A percentile compares a stretch with the other conserved stretches of the same genome.
Evolutionary conservation across 2,329 filamentous ascomycete species (phyloP).

Genomic region (Aspergillus novofumigatus): DNA sequence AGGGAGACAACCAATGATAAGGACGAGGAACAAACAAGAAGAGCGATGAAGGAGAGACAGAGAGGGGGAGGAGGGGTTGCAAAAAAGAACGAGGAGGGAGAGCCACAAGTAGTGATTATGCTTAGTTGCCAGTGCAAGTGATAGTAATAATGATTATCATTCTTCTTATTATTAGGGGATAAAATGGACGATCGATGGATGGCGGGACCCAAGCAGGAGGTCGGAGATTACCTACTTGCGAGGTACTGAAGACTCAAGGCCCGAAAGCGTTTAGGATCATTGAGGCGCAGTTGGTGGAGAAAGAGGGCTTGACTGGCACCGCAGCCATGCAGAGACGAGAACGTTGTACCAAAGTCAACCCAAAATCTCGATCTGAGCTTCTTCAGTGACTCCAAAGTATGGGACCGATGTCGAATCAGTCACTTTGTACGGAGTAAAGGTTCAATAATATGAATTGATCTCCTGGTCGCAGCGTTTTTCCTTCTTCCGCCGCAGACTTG

Average conservation of each 20-base stretch:
- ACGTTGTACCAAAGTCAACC: neutral
- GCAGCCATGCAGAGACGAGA: neutral
- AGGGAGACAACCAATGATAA: constrained; percentile 13
- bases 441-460: neutral
- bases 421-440: neutral
- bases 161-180: neutral
- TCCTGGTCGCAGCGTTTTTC: constrained; percentile 8
- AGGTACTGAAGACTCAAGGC: constrained; percentile 2
- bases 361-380: neutral
- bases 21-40: constrained; percentile 19
- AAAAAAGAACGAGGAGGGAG: constrained; percentile 3
- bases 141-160: neutral
- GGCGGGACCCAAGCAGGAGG: neutral
- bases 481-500: constrained; percentile 8
- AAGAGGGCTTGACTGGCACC: constrained; percentile 4
- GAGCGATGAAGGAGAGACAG: neutral
- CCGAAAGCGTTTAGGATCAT: constrained; percentile 23
- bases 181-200: neutral
- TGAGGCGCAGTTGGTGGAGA: constrained; percentile 20
- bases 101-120: constrained; percentile 12
- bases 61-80: constrained; percentile 1
- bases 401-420: neutral
- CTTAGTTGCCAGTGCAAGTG: constrained; percentile 4
- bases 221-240: constrained; percentile 20
- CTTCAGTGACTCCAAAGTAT: neutral